These are phyloP conservation scores for Gossypium anomalum DNA, from an alignment of 345 rosid species.

Conservation along the genomic window DNA sequence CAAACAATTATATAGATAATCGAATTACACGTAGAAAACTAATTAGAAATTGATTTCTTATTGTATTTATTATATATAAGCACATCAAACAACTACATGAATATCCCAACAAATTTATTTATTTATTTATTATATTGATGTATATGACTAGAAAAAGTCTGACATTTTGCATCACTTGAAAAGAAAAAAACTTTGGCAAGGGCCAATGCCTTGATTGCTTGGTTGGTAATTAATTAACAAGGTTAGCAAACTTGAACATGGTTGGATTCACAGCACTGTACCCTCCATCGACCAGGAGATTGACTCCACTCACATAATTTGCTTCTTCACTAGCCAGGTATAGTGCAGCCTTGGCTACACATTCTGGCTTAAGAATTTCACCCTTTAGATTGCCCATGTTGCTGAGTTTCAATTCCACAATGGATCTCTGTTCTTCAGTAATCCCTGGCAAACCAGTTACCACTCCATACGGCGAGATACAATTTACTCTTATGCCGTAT, in stretches of 20 bases:
- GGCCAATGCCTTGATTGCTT: not conserved
- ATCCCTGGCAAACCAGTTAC: not conserved
- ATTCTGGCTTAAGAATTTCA: constrained; percentile 18
- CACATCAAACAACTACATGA: not conserved
- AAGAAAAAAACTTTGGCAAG: not conserved
- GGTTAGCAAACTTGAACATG: not conserved
- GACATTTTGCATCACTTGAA: not conserved
- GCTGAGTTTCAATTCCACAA: not conserved
- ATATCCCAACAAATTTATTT: not conserved
- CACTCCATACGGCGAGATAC: constrained; percentile 30
- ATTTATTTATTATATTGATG: not conserved
- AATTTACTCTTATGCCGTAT: constrained; percentile 41
- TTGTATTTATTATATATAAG: not conserved
- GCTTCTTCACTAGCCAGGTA: constrained; percentile 45
- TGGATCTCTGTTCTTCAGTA: not conserved
- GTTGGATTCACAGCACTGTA: constrained; percentile 31
- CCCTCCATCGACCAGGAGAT: constrained; percentile 47
- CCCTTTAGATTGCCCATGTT: constrained; percentile 30
- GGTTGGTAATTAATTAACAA: not conserved
- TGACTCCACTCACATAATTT: constrained; percentile 33
- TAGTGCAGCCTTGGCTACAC: constrained; percentile 33
- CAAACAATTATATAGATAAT: not conserved
- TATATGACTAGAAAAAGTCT: not conserved
- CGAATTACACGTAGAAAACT: not conserved
- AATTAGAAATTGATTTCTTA: not conserved